Evolutionary conservation across 192 early-diverging fungal species (phyloP), one percentile per base, ranked within the genome.

Genomic region (Geosiphon pyriformis): DNA sequence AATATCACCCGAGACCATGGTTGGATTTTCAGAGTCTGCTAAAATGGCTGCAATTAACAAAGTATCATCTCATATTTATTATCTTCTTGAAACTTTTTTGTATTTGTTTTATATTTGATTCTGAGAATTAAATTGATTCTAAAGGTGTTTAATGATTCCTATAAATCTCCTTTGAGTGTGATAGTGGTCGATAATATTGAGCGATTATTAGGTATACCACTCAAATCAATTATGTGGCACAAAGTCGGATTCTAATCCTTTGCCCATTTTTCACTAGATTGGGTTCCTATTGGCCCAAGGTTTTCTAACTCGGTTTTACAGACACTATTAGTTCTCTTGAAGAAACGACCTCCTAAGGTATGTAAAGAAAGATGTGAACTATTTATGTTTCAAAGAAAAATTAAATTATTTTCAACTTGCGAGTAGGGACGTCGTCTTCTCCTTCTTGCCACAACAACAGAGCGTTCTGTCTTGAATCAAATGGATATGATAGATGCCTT

Each of bases 171-270:
- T 18, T 70, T 93, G 54, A 95, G 92, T 76, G 83, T 94, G 22
- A 88, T 99, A 72, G 93, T 99, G 23, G 83, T 99, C 68, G 96
- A 99, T 70, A 81, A 91, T 33, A 88, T 99, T 51, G 95, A 99
- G 79, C 85, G 95, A 34, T 72, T 99, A 10, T 70, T 96, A 29
- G 87, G 86, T 88, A 71, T 64, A 47, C 51, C n/a, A 10, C n/a
- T n/a, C n/a, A n/a, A n/a, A n/a, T n/a, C n/a, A n/a, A n/a, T n/a
- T n/a, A n/a, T n/a, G n/a, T n/a, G n/a, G n/a, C n/a, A n/a, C n/a
- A n/a, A n/a, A n/a, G n/a, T n/a, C n/a, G n/a, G n/a, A n/a, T n/a
- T n/a, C n/a, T n/a, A n/a, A n/a, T n/a, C n/a, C n/a, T n/a, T n/a
- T n/a, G n/a, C n/a, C n/a, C n/a, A 37, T 11, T 31, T 37, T 48